A percentile compares a stretch with the other conserved stretches of the same genome.
Conservation (phyloP, 495 filamentous ascomycete genomes). For the Penicillium egyptiacum region DNA sequence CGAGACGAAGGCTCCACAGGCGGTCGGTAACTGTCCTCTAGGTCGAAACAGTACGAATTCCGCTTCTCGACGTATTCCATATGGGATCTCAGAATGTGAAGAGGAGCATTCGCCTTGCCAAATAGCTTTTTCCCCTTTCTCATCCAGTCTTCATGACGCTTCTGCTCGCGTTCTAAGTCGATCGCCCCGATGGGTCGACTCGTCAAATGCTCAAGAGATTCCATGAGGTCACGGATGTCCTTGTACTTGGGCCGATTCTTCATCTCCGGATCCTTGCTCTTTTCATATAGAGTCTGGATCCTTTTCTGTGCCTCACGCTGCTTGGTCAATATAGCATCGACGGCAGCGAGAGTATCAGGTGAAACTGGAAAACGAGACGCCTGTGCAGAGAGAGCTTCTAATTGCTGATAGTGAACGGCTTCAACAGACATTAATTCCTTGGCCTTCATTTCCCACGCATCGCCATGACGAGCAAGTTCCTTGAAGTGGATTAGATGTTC, state of each 20-base stretch:
- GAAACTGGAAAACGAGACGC: conserved; percentile 78
- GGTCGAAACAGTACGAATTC: conserved; percentile 88
- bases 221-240: conserved; percentile 86
- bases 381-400: conserved; percentile 83
- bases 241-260: conserved; percentile 82
- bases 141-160: conserved; percentile 99
- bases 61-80: conserved; percentile 91
- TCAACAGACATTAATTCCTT: conserved; percentile 91
- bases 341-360: conserved; percentile 71
- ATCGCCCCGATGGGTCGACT: conserved; percentile 88
- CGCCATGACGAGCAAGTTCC: conserved; percentile 70
- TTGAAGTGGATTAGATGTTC: conserved; percentile 73
- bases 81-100: conserved; percentile 90
- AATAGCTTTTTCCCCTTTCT: conserved; percentile 96
- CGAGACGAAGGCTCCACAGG: conserved; percentile 91
- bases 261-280: conserved; percentile 70
- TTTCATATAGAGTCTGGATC: conserved; percentile 76
- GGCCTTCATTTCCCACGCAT: conserved; percentile 91
- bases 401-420: conserved; percentile 84
- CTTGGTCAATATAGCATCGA: conserved; percentile 93
- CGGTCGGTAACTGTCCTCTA: conserved; percentile 82
- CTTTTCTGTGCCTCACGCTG: conserved; percentile 91
- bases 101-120: conserved; percentile 94
- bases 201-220: conserved; percentile 80
- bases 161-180: conserved; percentile 93